Evolutionary conservation across 495 filamentous ascomycete species (phyloP), one percentile per base, ranked within the genome.

Genomic region (Trichoderma erinaceum): DNA sequence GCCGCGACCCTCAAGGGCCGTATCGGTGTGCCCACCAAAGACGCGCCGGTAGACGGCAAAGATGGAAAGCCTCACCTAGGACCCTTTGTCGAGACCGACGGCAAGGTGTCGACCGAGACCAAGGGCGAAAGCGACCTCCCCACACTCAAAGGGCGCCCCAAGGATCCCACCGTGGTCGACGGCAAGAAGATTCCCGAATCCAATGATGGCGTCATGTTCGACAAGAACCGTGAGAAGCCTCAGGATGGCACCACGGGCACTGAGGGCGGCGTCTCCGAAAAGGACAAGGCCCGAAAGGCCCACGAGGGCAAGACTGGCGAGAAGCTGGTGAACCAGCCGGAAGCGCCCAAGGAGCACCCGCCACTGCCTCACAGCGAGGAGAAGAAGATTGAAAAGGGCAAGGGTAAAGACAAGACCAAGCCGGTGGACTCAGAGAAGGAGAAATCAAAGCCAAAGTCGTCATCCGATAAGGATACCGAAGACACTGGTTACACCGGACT

Each of bases 11-110:
- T 71, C 64, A 79, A 79, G 46, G 76, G 76, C 29, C 75, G 77
- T 67, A 64, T 71, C 65, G 81, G 79, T 6, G 69, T 82, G 70
- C 91, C 90, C 64, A 93, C 91, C 69, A 92, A 91, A 79, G 88
- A 95, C 81, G 92, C 92, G 70, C 95, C 96, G 1, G 90, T 98
- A 7, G 95, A 99, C 75, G 96, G 95, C 43, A 90, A 92, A 70
- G 95, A 99, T 83, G 95, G 95, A 32, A 93, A 92, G 81, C 95
- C 95, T 41, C 95, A 99, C 75, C 86, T 87, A 29, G 95, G 95
- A 11, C 95, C 96, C 3, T 93, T 90, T 77, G 89, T 95, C 65
- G 89, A 90, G 70, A 87, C 88, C 25, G 86, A 76, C 82, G 70
- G 77, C 56, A 75, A 70, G 65, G 72, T 78, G 56, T 75, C 73